Conservation (phyloP, 2,329 filamentous ascomycete species). For the Aspergillus bombycis region DNA sequence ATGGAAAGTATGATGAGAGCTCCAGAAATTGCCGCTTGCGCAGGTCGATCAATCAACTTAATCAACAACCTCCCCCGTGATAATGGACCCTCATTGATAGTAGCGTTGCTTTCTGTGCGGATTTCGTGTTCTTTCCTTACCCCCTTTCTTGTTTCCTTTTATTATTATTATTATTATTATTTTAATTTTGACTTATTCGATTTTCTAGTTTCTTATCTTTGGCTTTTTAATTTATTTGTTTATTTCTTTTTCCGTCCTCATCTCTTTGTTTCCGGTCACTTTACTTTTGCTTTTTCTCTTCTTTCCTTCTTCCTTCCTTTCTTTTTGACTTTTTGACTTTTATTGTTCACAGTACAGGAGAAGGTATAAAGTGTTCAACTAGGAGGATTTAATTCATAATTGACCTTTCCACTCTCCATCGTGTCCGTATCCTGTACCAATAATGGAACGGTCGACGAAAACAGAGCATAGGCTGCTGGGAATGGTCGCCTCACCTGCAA, state of each 20-base stretch:
- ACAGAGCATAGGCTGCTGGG: conserved; percentile 17
- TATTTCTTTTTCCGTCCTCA: background rate
- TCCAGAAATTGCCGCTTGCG: conserved; percentile 4
- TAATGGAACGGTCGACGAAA: background rate
- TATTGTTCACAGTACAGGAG: no score
- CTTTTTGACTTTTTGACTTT: background rate
- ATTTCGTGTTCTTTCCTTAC: background rate
- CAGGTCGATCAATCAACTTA: conserved; percentile 7
- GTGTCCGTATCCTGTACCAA: background rate
- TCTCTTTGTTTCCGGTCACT: background rate
- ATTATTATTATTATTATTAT: no score
- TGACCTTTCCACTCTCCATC: background rate
- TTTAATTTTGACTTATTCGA: background rate
- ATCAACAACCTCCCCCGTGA: background rate
- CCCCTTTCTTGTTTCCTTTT: background rate
- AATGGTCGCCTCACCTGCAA: conserved; percentile 29
- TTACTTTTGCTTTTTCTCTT: background rate
- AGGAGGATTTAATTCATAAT: background rate
- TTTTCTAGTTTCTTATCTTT: background rate
- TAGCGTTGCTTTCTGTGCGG: background rate
- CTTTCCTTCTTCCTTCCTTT: background rate
- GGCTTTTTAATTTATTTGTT: background rate
- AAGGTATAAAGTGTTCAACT: conserved; percentile 7
- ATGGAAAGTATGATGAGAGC: background rate
- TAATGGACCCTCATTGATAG: conserved; percentile 1